phyloP scores from a whole-genome alignment of 306 rosid species.

The Potentilla sterilis region DNA sequence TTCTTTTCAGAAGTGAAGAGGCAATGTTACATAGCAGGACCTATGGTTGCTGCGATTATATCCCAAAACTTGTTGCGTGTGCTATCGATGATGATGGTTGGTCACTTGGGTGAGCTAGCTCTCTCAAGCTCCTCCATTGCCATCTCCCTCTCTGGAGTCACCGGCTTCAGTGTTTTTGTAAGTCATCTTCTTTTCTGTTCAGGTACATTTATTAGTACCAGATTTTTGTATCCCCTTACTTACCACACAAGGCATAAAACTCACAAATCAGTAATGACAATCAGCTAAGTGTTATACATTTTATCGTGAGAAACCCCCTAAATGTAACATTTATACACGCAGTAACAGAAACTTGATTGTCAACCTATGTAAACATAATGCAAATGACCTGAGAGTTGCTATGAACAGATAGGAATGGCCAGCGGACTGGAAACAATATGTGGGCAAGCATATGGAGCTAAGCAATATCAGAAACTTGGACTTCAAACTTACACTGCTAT shows the following conservation, averaged over 20 bases:
- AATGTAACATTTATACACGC: not conserved
- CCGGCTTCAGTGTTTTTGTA: constrained; percentile 59
- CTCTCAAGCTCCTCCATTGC: constrained; percentile 64
- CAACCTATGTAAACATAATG: not conserved
- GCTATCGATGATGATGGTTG: constrained; percentile 52
- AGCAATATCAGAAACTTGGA: constrained; percentile 37
- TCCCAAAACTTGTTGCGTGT: constrained; percentile 50
- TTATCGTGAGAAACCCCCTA: not conserved
- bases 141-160: constrained; percentile 51
- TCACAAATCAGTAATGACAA: not conserved
- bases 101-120: constrained; percentile 61
- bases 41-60: constrained; percentile 48
- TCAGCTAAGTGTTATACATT: not conserved
- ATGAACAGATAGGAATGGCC: constrained; percentile 38
- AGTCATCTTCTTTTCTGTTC: constrained; percentile 18
- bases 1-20: constrained; percentile 34
- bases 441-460: constrained; percentile 51
- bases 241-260: not conserved
- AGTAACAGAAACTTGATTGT: not conserved
- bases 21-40: constrained; percentile 43
- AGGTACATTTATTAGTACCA: not conserved
- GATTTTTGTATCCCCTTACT: not conserved
- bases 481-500: constrained; percentile 32
- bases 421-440: constrained; percentile 44
- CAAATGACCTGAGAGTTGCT: too few species aligned